phyloP scores from a whole-genome alignment of 2,329 filamentous ascomycete genomes.

The Sclerotinia glacialis region DNA sequence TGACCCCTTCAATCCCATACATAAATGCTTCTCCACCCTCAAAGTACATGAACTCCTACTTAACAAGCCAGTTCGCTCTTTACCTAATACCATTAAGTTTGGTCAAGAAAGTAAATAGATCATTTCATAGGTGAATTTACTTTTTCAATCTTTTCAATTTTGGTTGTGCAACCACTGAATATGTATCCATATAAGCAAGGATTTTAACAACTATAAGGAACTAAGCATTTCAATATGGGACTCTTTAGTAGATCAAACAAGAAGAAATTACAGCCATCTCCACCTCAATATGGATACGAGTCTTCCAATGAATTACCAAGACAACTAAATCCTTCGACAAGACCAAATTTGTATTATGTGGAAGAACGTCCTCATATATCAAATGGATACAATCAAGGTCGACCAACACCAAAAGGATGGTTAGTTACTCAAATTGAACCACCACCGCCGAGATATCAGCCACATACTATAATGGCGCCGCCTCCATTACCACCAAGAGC shows the following conservation, averaged over 20 bases:
- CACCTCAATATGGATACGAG: slow-evolving; percentile 22
- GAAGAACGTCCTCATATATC: slow-evolving; percentile 3
- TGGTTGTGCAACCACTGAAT: neutral
- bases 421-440: slow-evolving; percentile 24
- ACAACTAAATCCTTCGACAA: neutral
- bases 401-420: slow-evolving; percentile 27
- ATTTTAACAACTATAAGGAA: neutral
- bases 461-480: slow-evolving; percentile 13
- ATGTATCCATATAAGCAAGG: neutral
- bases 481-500: slow-evolving; percentile 27
- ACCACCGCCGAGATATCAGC: slow-evolving; percentile 12
- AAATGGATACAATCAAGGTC: slow-evolving; percentile 18
- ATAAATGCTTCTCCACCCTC: neutral
- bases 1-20: neutral
- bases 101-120: neutral
- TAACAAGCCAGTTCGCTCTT: neutral
- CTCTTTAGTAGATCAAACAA: slow-evolving; percentile 37
- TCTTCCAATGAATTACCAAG: slow-evolving; percentile 3
- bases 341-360: slow-evolving; percentile 11
- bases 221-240: slow-evolving; percentile 28
- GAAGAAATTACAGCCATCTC: slow-evolving; percentile 25
- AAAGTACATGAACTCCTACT: neutral
- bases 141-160: neutral
- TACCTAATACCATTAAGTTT: neutral
- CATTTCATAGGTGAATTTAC: neutral